Base-by-base conservation (phyloP, 2,329 filamentous ascomycete species). In the Phaeosphaeriaceae sp. region DNA sequence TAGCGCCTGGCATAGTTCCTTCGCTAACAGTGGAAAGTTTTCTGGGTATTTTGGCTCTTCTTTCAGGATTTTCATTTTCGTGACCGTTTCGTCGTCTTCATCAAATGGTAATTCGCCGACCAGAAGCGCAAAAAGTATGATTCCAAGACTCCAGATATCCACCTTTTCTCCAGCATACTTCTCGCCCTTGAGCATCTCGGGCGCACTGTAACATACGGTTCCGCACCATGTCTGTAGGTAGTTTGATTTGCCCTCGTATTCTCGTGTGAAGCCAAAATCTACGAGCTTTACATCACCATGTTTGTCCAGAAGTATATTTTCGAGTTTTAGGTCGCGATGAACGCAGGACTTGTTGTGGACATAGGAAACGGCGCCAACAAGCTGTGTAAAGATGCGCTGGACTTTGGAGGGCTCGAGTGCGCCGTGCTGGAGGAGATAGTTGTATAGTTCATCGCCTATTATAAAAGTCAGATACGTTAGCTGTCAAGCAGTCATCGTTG, bases 91-190 rank as follows among this genome's bases (percentile, higher is more conserved):
- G 66, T 96, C 89, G 69, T 99, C 94, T 58, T 97, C 94, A 74
- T 99, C 94, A 64, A 96, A 99, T 0, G 94, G 94, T 33, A 99
- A 80, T 74, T 94, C 90, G 46, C 90, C 90, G 54, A 87, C 90
- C 20, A 95, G 77, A 49, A 95, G 77, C 40, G 90, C 90, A 67
- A 92, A 94, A 1, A 94, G 79, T 52, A 95, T 94, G 46, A 95
- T 87, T 11, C 90, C 90, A 58, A 95, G 71, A 66, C 90, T 94
- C 90, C 90, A 99, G 4, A 99, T 92, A 67, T 99, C 94, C 40
- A 99, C 93, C 77, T 97, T 97, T 77, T 97, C 92, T 20, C 92
- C 93, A 0, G 92, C 94, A 70, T 99, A 99, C 74, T 96, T 97
- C 73, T 99, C 94, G 32, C 92, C 94, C 73, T 94, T 96, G 33